Conservation (phyloP, 306 rosid species). For the Crotalaria pallida region DNA sequence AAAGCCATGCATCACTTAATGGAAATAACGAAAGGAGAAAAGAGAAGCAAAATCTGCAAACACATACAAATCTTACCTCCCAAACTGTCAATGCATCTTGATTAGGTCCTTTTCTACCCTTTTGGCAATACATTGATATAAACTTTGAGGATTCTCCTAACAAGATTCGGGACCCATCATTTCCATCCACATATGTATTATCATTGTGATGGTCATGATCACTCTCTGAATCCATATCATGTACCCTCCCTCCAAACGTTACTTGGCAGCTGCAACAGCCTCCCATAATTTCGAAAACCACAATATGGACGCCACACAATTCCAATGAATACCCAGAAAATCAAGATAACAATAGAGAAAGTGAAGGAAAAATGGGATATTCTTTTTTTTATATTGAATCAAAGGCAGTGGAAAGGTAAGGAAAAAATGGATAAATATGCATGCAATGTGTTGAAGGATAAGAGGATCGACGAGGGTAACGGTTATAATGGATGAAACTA, state of each 20-base stretch:
- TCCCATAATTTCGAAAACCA: conserved; percentile 45
- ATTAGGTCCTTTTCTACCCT: conserved; percentile 73
- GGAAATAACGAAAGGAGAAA: neutral
- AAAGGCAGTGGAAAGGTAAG: neutral
- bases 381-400: neutral
- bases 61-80: conserved; percentile 49
- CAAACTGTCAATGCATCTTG: conserved; percentile 85
- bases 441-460: neutral
- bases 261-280: conserved; percentile 34
- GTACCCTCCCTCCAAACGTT: neutral
- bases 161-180: conserved; percentile 34
- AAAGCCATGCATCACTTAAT: neutral
- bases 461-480: neutral
- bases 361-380: neutral
- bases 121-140: conserved; percentile 59
- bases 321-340: neutral
- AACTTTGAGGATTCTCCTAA: conserved; percentile 46
- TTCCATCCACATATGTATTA: conserved; percentile 24
- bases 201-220: neutral
- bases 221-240: conserved; percentile 10
- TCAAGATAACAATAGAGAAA: neutral
- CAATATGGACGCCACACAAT: conserved; percentile 2
- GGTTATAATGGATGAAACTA: neutral
- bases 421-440: neutral
- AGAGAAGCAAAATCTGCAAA: neutral